Base-by-base conservation (phyloP, 257 asterid species). In the Linaria vulgaris region DNA sequence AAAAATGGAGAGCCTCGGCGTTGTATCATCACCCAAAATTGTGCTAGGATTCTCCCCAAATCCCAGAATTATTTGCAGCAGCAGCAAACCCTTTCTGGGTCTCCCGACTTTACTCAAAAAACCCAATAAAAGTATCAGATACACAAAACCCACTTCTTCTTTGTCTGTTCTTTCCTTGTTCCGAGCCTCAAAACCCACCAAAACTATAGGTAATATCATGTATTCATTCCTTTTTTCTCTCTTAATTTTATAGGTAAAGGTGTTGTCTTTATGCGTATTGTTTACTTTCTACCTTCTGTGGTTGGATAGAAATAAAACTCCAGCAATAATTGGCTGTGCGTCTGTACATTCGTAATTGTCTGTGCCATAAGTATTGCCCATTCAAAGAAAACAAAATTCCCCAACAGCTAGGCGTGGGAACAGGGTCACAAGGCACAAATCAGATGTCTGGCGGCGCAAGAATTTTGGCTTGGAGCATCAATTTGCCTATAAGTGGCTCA, bases 21-120 rank as follows among this genome's bases (percentile, higher is more conserved):
- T 88, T 21, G 82, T 78, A 64, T 88, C 88, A 61, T 85, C 96
- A 14, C 85, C 95, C 41, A 85, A 85, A 78, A 64, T 80, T 66
- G 81, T 83, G 12, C 56, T 88, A 61, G 95, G 96, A 50, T 48
- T 80, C 25, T 75, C 84, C 22, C 78, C 81, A 48, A 82, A 77
- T 71, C 87, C 82, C 43, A 70, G 59, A 71, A 73, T 83, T 0
- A 59, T 76, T 69, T 75, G 81, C 47, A 47, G 24, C n/a, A 17
- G 34, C 13, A 1, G 48, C 70, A 86, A 73, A 63, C 87, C 85
- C 54, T 82, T 83, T 37, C 50, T 83, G 67, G 86, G 88, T 69
- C 78, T 83, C 64, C 83, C 86, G 6, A 74, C 38, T 72, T 69
- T 81, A 61, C 78, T 68, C 27, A 77, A 66, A 52, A 86, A 63